These are phyloP conservation scores for Exophiala dermatitidis DNA, from an alignment of 2,329 filamentous ascomycete genomes.

Conservation along the genomic window DNA sequence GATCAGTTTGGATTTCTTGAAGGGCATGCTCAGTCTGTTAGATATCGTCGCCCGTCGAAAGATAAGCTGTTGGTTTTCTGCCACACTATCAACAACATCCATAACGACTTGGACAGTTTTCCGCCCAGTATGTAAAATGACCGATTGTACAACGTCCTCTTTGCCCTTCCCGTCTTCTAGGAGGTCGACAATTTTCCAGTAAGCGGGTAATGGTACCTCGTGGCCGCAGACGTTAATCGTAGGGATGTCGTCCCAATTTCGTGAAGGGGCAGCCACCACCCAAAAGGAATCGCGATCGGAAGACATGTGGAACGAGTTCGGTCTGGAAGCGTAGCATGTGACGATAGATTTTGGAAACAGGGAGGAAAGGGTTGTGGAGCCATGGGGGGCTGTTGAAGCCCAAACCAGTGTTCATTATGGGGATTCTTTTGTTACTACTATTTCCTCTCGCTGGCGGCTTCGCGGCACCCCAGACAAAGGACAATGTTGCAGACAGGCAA, in stretches of 20 bases:
- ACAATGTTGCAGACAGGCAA: no score
- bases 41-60: not conserved
- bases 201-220: constrained; percentile 18
- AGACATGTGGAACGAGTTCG: not conserved
- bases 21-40: constrained; percentile 9
- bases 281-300: constrained; percentile 5
- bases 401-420: no score
- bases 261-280: constrained; percentile 13
- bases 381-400: no score
- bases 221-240: constrained; percentile 15
- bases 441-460: no score
- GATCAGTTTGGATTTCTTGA: constrained; percentile 7
- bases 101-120: constrained; percentile 8
- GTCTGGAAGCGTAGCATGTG: not conserved
- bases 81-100: constrained; percentile 12
- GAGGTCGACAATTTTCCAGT: constrained; percentile 16
- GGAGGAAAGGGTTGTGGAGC: not conserved
- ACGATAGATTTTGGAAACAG: not conserved
- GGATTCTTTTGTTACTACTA: no score
- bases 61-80: constrained; percentile 16
- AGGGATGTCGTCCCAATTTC: constrained; percentile 17
- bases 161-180: constrained; percentile 7
- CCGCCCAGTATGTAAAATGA: constrained; percentile 9
- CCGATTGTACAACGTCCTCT: constrained; percentile 7
- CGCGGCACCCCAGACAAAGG: no score